Evolutionary conservation across 1,284 basidiomycete species (phyloP), one percentile per base, ranked within the genome.

Genomic region (Rhodotorula glutinis): DNA sequence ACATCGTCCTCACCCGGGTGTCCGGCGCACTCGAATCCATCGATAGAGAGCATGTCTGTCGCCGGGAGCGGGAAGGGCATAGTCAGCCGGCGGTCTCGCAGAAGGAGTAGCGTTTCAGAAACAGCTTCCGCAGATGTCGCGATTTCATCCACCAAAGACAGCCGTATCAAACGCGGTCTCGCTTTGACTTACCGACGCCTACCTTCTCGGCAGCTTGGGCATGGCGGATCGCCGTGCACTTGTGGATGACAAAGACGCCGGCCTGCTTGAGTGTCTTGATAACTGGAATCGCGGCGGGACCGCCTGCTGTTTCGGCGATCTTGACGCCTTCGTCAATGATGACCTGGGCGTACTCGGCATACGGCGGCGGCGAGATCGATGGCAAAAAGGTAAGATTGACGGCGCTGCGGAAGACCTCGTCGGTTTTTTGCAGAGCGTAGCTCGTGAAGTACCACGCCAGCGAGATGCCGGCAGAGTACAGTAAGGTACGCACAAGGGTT

Each of bases 1-100:
- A 96, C 90, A 78, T 97, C 94, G 64, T 96, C 90, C 77, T 97
- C 94, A 69, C 93, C 93, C 9, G 92, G 93, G 78, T 96, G 92
- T 40, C 93, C 93, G 7, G 65, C 65, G 87, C 91, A 93, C 82
- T 93, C 91, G 72, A 93, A 91, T 0, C 91, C 91, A 72, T 93
- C 91, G 46, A 93, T 91, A 71, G 88, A 90, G 40, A 96, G 77
- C 60, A 91, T 83, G 80, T 96, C 60, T 62, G 46, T 10, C 27
- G 43, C 9, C 4, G 21, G 43, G 8, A 16, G 43, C 17, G 14
- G 33, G 11, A 11, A 38, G 33, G 7, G 33, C 11, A 11, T 38
- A 7, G 33, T 38, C 33, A 38, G 33, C 33, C 11, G 33, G 33
- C 33, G 11, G 11, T 38, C 33, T 38, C 33, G 33, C 33, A 38